Percentiles rank a stretch among this genome's conserved stretches.
These are phyloP conservation scores for Diutina sp. DNA, from an alignment of 1,139 yeast genomes.

Conservation along the genomic window DNA sequence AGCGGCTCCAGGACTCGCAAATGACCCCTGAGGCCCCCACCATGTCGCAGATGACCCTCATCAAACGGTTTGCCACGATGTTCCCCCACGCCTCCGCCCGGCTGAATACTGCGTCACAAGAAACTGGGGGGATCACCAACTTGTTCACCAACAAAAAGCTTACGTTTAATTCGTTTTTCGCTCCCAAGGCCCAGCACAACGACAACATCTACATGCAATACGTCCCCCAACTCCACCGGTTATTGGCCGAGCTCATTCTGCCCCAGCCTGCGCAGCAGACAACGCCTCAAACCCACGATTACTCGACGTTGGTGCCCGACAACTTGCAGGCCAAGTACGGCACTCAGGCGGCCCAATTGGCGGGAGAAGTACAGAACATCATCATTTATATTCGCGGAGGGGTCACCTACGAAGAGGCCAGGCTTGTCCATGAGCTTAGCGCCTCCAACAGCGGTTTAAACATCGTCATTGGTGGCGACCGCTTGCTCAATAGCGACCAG, in stretches of 20 bases:
- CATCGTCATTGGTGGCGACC: constrained; percentile 66
- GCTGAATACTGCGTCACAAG: background rate
- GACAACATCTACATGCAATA: constrained; percentile 55
- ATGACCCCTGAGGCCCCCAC: constrained; percentile 20
- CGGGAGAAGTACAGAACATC: constrained; percentile 44
- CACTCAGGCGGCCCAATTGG: constrained; percentile 13
- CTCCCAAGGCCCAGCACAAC: constrained; percentile 10
- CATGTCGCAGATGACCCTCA: constrained; percentile 18
- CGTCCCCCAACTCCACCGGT: constrained; percentile 53
- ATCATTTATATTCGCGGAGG: constrained; percentile 84
- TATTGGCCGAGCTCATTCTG: constrained; percentile 10
- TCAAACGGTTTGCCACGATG: constrained; percentile 18
- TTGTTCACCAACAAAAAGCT: constrained; percentile 15
- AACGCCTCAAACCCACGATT: constrained; percentile 5
- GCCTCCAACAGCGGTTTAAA: constrained; percentile 33
- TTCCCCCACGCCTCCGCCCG: constrained; percentile 6
- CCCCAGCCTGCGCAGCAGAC: constrained; percentile 9
- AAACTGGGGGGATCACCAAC: constrained; percentile 5
- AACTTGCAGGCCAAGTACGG: constrained; percentile 22
- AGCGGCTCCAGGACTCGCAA: constrained; percentile 17
- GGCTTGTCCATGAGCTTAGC: constrained; percentile 66
- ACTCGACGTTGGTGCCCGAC: constrained; percentile 11
- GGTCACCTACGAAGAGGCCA: constrained; percentile 81
- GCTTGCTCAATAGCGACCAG: constrained; percentile 42
- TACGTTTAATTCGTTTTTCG: constrained; percentile 13